Base-by-base conservation (phyloP, 2,329 filamentous ascomycete genomes). In the Trichophyton simii region DNA sequence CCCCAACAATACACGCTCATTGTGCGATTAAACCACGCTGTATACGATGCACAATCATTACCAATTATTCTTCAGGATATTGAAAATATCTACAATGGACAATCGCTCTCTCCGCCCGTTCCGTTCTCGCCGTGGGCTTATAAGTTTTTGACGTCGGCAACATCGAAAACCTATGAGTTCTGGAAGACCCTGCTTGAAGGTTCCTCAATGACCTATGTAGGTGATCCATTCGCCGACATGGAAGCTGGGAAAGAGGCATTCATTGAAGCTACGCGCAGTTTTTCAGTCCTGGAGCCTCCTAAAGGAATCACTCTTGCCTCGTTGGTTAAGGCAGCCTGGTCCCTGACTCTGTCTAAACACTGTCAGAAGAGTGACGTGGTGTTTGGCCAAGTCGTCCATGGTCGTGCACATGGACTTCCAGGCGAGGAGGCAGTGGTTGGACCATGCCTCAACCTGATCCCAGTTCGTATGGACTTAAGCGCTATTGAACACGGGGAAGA, bases 41-140 rank as follows among this genome's bases (percentile, higher is more conserved):
- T 85, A 65, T 85, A 85, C 69, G 83, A 86, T 64, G 83, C 83
- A 65, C 81, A 85, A 48, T 84, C 80, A 64, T 76, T 85, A 6
- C 81, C 81, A 0, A 68, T 77, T 2, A 73, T 84, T 8, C 77
- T 84, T 38, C 75, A 75, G 15, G 80, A 85, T 67, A 76, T 85
- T 15, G 78, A 76, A 0, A 74, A 76, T 0, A 70, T 84, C 11
- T 82, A 78, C 60, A 52, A 67, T 6, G 70, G 68, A 1, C 63
- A 62, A 1, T 4, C 62, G 0, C 63, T 74, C 1, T 63, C 68
- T 0, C 63, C 68, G 18, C 66, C 69, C 0, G 34, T 67, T 3
- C 69, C 71, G 0, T 77, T 75, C 67, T 71, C 70, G 13, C 66
- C 25, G 36, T 38, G 18, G 25, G 11, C 28, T 13, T 6, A 15